Base-by-base conservation (phyloP, 176 grass and related monocot genomes). In the Ampelocalamus luodianensis region DNA sequence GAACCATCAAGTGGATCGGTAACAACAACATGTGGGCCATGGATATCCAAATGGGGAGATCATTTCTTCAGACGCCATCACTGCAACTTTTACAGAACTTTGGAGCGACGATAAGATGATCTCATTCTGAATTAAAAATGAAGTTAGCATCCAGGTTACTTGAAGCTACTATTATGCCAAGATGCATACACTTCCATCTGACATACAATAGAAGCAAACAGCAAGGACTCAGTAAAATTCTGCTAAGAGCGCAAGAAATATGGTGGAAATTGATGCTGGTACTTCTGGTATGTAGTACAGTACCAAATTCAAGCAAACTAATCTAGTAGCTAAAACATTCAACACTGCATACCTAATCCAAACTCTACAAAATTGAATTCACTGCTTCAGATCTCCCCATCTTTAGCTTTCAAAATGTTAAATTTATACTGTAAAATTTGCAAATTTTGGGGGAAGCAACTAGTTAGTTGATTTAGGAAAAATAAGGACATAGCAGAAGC, bases 1-100 rank as follows among this genome's bases (percentile, higher is more conserved):
- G 96, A 98, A 76, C 93, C 96, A 81, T 98, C 93, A 70, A 98
- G 81, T 36, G 96, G 93, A 82, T 98, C 96, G 0, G 90, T 93
- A 10, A 98, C 93, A 40, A 98, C 83, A 29, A 96, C 93, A 34
- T 90, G 96, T 22, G 89, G 91, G 5, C 88, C 88, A 0, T 54
- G 7, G 71, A 83, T 76, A 98, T 80, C 89, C 89, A 95, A 71
- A 96, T 22, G 0, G 96, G 96, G 39, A 80, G 38, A 69, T 93
- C 91, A 10, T 95, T 90, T 98, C 96, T 92, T 98, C 96, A 0
- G 96, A 98, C 0, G 91, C 96, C 78, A 96, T 76, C 37, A 80
- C 93, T 7, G 96, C 89, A 55, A 98, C 96, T 78, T 98, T 98
- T 81, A 89, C 85, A 42, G 96, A 98, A 65, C 83, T 90, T 79